Conservation (phyloP, 176 grass and related monocot species). For the Zoysia pacifica region DNA sequence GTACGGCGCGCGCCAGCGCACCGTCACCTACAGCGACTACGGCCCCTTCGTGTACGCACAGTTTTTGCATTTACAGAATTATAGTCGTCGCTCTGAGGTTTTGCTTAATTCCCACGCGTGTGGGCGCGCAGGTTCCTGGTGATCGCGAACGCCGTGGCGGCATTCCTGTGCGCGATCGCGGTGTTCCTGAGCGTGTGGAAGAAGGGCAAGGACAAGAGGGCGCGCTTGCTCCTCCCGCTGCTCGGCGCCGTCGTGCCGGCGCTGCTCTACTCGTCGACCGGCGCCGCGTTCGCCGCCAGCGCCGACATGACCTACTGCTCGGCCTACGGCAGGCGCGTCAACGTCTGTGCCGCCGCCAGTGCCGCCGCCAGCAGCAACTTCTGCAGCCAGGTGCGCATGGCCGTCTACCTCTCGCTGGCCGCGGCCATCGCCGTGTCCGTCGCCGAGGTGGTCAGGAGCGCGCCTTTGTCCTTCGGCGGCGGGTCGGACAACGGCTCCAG, state of each 20-base stretch:
- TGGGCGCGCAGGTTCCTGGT: conserved; percentile 21
- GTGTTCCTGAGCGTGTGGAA: conserved; percentile 49
- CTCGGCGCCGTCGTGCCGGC: conserved; percentile 35
- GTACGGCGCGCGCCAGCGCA: conserved; percentile 23
- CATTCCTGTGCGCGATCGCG: conserved; percentile 37
- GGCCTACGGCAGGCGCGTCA: conserved; percentile 24
- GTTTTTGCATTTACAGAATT: too few relatives aligned
- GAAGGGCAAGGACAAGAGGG: conserved; percentile 9
- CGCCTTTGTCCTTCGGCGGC: neutral
- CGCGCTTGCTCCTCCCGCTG: conserved; percentile 26
- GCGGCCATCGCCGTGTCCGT: conserved; percentile 1
- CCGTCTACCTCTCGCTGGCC: conserved; percentile 38
- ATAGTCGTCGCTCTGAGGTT: too few relatives aligned
- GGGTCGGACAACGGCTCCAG: neutral
- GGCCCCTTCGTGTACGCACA: conserved; percentile 28
- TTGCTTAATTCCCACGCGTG: neutral
- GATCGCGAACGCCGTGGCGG: conserved; percentile 32
- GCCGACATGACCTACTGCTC: conserved; percentile 44
- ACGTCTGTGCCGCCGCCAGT: conserved; percentile 18
- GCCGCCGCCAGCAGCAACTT: conserved; percentile 27
- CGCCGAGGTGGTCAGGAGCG: conserved; percentile 17
- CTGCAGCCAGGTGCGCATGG: conserved; percentile 43
- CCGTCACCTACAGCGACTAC: conserved; percentile 46
- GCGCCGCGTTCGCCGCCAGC: conserved; percentile 30
- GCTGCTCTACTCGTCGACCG: conserved; percentile 47